Base-by-base conservation (phyloP, 2,329 filamentous ascomycete species). In the Paecilomyces fulvus region DNA sequence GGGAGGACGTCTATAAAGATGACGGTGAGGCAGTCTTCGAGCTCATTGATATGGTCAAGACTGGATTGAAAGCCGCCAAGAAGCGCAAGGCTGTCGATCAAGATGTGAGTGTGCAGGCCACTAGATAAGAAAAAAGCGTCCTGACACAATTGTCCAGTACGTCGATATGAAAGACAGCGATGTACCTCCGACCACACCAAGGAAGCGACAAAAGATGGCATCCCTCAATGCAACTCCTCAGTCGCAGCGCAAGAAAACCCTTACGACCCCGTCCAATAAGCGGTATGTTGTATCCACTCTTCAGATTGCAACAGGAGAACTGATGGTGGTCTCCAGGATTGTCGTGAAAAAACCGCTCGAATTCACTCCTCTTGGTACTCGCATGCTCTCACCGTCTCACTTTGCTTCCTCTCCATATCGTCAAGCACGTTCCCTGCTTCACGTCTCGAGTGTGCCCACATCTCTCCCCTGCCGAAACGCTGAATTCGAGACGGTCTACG, bases 321-420 rank as follows among this genome's bases (percentile, higher is more conserved):
- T 56, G 5, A 30, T 49, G 4, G 31, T 7, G 2, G 51, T 2
- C 37, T 23, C 57, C 55, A 79, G 80, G 59, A 85, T 90, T 43
- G 74, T 89, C 43, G 77, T 92, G 48, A 95, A 95, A 70, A 96
- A 92, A 66, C 88, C 90, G 4, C 82, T 99, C 33, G 92, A 96
- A 67, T 97, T 97, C 66, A 99, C 94, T 0, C 94, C 94, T 0
- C 77, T 99, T n/a, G 91, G 90, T 6, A 96, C 90, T 12, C 87
- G 94, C 43, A 81, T 88, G 20, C 80, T 99, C 3, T 90, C 90
- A 1, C 88, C 89, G 3, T 82, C 82, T 31, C 83, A 88, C 62
- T 81, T 88, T 56, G 83, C 90, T 49, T 84, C 87, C 1, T 95
- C 94, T 0, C 94, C 94, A 0, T 97, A 96, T 67, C 91, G 95